Evolutionary conservation across 1,284 basidiomycete genomes (phyloP), one percentile per base, ranked within the genome.

Genomic region (Austroboletus rostrupii): DNA sequence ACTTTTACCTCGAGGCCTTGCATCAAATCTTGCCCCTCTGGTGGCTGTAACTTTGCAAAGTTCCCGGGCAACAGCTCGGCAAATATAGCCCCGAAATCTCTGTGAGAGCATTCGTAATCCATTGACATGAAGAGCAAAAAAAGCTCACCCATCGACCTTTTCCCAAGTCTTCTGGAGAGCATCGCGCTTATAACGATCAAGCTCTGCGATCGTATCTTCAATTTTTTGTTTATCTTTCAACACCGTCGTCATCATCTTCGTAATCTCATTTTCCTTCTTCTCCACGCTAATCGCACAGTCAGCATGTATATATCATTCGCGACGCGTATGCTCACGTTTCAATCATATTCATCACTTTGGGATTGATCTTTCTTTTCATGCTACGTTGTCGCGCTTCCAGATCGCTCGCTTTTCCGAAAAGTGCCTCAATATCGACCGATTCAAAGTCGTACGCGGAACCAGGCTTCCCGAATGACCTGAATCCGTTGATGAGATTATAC

Each of bases 1-100:
- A 99, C 97, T 65, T 98, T 98, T 70, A 99, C 95, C 68, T 99
- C 97, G 8, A 99, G 79, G 16, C 97, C 97, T 56, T 96, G 81
- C 63, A 93, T 96, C 52, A 99, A 74, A 61, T 97, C 95, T 68
- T 91, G 86, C 0, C 89, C 90, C 52, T 99, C 95, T 4, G 94
- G 92, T 9, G 95, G 92, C 62, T 94, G 90, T 26, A 99, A 76
- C 67, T 94, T 97, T 10, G 93, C 93, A 65, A 95, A 97, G 69
- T 99, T 99, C 28, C 95, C 95, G 0, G 97, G 97, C 1, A 99
- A 71, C 1, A 99, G 77, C 62, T 99, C 97, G 6, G 84, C 93
- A 66, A 99, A 99, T 68, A 99, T 99, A 11, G 82, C 85, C 13
- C 97, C 97, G 67, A 99, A 99, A 69, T 98, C 96, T 45, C 92